Percentiles rank a stretch among this genome's conserved stretches.
Evolutionary conservation across 2,329 filamentous ascomycete genomes (phyloP).

Genomic region (Trichoderma sp.): DNA sequence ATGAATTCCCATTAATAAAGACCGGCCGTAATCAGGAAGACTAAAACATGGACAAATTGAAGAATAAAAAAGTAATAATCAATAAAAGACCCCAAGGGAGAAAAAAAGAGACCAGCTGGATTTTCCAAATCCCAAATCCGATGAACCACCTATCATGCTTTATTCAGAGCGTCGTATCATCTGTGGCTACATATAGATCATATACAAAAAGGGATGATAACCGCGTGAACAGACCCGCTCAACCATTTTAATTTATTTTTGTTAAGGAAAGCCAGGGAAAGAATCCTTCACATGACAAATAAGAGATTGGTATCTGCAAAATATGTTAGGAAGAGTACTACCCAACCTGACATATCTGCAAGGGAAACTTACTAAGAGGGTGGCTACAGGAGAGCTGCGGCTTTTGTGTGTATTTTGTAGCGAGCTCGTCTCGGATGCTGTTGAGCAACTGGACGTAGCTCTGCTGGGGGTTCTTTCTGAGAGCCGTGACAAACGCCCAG

Average conservation of each 20-base stretch:
- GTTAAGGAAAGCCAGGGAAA: constrained; percentile 20
- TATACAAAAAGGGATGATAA: constrained; percentile 23
- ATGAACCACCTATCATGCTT: constrained; percentile 1
- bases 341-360: constrained; percentile 23
- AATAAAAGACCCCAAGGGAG: neutral
- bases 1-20: neutral
- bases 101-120: neutral
- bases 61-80: neutral
- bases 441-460: constrained; percentile 97
- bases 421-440: constrained; percentile 90
- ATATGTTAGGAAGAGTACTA: constrained; percentile 26
- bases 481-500: constrained; percentile 89
- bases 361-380: constrained; percentile 73
- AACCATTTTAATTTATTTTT: neutral
- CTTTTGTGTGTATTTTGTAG: constrained; percentile 88
- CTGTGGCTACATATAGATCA: constrained; percentile 2
- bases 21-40: neutral
- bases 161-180: neutral
- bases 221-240: neutral
- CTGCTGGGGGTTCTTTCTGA: constrained; percentile 97
- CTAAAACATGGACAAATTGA: neutral
- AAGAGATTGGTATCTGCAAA: constrained; percentile 60
- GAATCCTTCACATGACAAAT: constrained; percentile 57
- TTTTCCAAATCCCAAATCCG: neutral
- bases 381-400: constrained; percentile 97